These are phyloP conservation scores for Lodderomyces margitis DNA, from an alignment of 1,139 yeast species.

Conservation along the genomic window DNA sequence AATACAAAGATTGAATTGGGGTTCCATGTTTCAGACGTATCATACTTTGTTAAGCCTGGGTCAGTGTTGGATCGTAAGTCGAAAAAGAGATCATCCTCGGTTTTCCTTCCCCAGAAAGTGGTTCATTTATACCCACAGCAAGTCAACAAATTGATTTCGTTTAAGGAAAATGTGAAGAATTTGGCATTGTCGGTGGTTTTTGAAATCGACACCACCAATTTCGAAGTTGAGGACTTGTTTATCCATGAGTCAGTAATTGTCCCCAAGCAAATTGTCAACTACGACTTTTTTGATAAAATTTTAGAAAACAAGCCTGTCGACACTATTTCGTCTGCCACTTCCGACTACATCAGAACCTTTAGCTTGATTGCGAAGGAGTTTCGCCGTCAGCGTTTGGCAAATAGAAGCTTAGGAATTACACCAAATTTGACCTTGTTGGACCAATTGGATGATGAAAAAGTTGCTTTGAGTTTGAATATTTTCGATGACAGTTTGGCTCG, in stretches of 20 bases:
- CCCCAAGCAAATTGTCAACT: constrained; percentile 56
- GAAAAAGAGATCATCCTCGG: constrained; percentile 86
- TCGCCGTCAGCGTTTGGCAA: constrained; percentile 66
- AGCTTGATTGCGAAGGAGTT: constrained; percentile 68
- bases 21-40: constrained; percentile 79
- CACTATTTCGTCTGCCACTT: constrained; percentile 54
- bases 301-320: constrained; percentile 32
- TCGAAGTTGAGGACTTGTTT: constrained; percentile 74
- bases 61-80: constrained; percentile 84
- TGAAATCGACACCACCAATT: constrained; percentile 71
- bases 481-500: constrained; percentile 62
- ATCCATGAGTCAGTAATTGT: constrained; percentile 71
- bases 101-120: constrained; percentile 79
- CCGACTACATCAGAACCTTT: constrained; percentile 65
- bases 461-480: constrained; percentile 67
- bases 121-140: constrained; percentile 68
- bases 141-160: constrained; percentile 59
- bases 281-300: constrained; percentile 53
- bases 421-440: constrained; percentile 70
- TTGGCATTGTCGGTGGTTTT: constrained; percentile 80
- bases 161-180: constrained; percentile 57
- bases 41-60: constrained; percentile 68
- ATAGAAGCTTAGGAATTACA: constrained; percentile 44
- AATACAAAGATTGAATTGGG: constrained; percentile 67
- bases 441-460: constrained; percentile 83